Base-by-base conservation (phyloP, 208 protist genomes). In the Chromosphaera perkinsii region DNA sequence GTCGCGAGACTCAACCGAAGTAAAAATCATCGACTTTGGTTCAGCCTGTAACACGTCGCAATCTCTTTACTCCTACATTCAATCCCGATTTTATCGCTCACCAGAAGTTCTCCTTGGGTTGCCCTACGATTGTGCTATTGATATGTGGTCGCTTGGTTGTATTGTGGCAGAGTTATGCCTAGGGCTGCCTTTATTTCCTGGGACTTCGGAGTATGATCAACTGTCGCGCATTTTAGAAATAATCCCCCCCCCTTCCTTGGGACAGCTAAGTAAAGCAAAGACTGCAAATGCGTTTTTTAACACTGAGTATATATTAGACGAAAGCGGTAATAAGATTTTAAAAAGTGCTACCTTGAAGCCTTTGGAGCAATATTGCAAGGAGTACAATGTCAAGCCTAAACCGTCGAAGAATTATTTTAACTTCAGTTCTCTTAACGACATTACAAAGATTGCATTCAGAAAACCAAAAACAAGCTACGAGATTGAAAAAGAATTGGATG, bases 21-120 rank as follows among this genome's bases (percentile, higher is more conserved):
- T 96, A 55, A 95, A 91, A 64, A 76, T 96, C 27, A 96, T 97
- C 67, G 94, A 97, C 78, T 96, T 96, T 75, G 94, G 92, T 54
- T 92, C 83, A 57, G 90, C 85, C 54, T 94, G 88, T 76, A 95
- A 93, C 71, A 87, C 87, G 36, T 77, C 84, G 54, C 83, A 90
- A 24, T 17, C 54, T 12, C 36, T 62, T 42, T 47, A 47, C 26
- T 49, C 90, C 42, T 97, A 97, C 35, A 79, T 88, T 10, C 93
- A 97, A 79, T 90, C 85, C 2, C 89, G 93, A 33, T 95, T 94
- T 78, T 97, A 97, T 73, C 78, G 93, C 37, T 88, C 92, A 22
- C 92, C 92, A 3, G 91, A 97, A 63, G 89, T 97, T 35, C 42
- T 97, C 51, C 52, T 97, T 0, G 87, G 85, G 33, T 77, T 88